These are phyloP conservation scores for Cenococcum geophilum DNA, from an alignment of 495 filamentous ascomycete genomes.

Conservation along the genomic window DNA sequence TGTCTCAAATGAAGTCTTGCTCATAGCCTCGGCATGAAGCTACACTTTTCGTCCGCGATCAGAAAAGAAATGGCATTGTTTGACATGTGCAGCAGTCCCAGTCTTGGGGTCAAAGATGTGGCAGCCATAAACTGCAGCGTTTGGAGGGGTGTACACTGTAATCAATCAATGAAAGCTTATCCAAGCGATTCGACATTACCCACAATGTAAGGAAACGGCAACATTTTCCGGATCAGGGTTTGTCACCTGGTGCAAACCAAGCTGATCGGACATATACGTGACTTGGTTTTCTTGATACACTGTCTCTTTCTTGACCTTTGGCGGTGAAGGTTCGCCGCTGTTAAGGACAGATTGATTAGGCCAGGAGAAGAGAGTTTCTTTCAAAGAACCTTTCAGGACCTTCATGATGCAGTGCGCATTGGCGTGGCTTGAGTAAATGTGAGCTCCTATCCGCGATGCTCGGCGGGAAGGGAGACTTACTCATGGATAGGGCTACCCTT, in stretches of 20 bases:
- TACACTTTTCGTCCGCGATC: constrained; percentile 36
- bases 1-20: background rate
- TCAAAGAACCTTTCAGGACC: constrained; percentile 68
- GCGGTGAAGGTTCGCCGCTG: constrained; percentile 47
- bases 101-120: constrained; percentile 65
- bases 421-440: constrained; percentile 28
- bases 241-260: constrained; percentile 76
- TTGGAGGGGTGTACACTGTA: constrained; percentile 82
- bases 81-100: constrained; percentile 63
- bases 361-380: constrained; percentile 74
- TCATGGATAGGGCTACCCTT: constrained; percentile 82
- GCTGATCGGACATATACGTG: constrained; percentile 77
- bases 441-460: background rate
- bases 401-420: constrained; percentile 43
- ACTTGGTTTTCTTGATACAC: constrained; percentile 58
- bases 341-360: constrained; percentile 49
- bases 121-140: constrained; percentile 69
- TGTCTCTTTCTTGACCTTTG: constrained; percentile 48
- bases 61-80: constrained; percentile 58
- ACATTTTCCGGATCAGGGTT: constrained; percentile 64
- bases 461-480: constrained; percentile 9
- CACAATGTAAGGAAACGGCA: constrained; percentile 81
- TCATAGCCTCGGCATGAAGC: background rate
- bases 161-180: constrained; percentile 30
- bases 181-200: constrained; percentile 32